A percentile compares a stretch with the other conserved stretches of the same genome.
phyloP scores from a whole-genome alignment of 805 yeast genomes.

The Yueomyces sinensis region DNA sequence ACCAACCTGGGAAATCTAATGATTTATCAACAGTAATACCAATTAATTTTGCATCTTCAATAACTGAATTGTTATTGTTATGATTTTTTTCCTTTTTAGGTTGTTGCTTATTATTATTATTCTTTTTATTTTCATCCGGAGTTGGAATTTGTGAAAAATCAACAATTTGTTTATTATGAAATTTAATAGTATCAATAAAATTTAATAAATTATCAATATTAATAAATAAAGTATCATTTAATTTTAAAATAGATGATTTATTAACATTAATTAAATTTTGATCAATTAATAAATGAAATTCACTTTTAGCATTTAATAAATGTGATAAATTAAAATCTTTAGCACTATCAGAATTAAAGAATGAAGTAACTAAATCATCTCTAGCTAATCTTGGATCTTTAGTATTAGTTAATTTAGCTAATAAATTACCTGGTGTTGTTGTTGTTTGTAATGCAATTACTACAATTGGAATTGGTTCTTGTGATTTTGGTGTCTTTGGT shows the following conservation, averaged over 20 bases:
- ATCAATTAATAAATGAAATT: constrained; percentile 19
- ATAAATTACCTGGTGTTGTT: constrained; percentile 48
- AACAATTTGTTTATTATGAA: constrained; percentile 28
- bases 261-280: constrained; percentile 27
- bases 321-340: constrained; percentile 20
- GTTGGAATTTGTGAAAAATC: constrained; percentile 33
- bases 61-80: constrained; percentile 31
- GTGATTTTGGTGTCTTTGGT: constrained; percentile 80
- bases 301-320: constrained; percentile 23
- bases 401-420: constrained; percentile 54
- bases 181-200: constrained; percentile 13
- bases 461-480: constrained; percentile 64
- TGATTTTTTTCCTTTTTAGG: constrained; percentile 14
- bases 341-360: constrained; percentile 24
- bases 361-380: constrained; percentile 59
- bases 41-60: constrained; percentile 79
- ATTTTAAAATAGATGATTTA: constrained; percentile 18
- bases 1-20: constrained; percentile 92
- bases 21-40: constrained; percentile 94
- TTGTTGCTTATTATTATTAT: constrained; percentile 19
- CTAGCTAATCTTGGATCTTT: constrained; percentile 85
- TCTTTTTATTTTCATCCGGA: constrained; percentile 21
- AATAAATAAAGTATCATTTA: constrained; percentile 17
- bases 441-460: constrained; percentile 66
- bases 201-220: not conserved